Base-by-base conservation (phyloP, 2,329 filamentous ascomycete species). In the Fusarium avenaceum region DNA sequence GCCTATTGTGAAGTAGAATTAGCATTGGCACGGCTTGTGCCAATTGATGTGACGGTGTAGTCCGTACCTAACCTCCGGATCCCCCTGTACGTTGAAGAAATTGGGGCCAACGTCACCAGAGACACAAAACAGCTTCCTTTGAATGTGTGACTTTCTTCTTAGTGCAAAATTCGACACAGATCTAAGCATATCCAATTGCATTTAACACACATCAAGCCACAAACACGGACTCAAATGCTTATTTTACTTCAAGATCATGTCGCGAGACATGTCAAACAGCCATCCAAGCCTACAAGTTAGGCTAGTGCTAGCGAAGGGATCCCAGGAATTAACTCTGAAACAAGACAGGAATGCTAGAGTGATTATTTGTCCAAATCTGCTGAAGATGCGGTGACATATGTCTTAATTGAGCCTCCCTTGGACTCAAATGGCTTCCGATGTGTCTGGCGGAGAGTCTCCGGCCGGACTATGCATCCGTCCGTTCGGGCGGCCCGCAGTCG, bases 321-420 rank as follows among this genome's bases (percentile, higher is more conserved):
- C 28, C 11, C 28, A 30, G 28, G 10, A 30, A 30, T 30, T 30
- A 13, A 30, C 28, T 13, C 3, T 47, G 51, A 52, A 59, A 64
- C 59, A 64, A 3, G 1, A 6, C 10, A 24, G 60, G 61, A 59
- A 65, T 64, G 61, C 32, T 9, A 28, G 9, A 22, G 10, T 33
- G 11, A 32, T 32, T 13, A 8, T 33, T 13, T 19, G 19, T 11
- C 10, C n/a, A 14, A 40, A 57, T 17, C n/a, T 20, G 28, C 26
- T 28, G 28, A 4, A 35, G 50, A 46, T 8, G 13, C 17, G 4
- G 33, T 43, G 38, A 24, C 19, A 28, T 22, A 45, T 57, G 58
- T 57, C 35, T 64, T 9, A 59, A 38, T 33, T 30, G 35, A 64
- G 45, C 61, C 61, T 64, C 59, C 61, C 61, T 64, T 60, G 9